Base-by-base conservation (phyloP, 768 basidiomycete species). In the Auricularia auricula-judae region DNA sequence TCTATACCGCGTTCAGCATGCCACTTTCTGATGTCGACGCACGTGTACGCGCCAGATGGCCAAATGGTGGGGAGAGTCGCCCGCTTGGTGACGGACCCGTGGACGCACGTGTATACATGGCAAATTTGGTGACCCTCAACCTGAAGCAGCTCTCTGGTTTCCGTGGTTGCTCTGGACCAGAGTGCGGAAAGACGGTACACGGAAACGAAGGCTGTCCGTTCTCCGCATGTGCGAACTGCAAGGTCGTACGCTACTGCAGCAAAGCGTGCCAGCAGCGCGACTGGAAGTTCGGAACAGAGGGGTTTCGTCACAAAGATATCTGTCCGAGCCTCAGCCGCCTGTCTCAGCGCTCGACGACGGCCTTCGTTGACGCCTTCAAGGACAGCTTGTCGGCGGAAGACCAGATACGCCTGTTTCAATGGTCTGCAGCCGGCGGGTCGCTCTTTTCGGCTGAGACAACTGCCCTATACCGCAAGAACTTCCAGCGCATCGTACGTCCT, bases 221-320 rank as follows among this genome's bases (percentile, higher is more conserved):
- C 47, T 21, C 14, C 18, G 47, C 21, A 5, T 83, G 79, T 60
- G 65, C 70, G 10, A 70, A 69, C 53, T 83, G 82, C 65, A 78
- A 76, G 70, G 69, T 62, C 16, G 71, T 67, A 36, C 72, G 68
- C 39, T 82, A 83, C 64, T 83, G 81, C 66, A 79, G 78, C 11
- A 67, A 65, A 62, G 75, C 68, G 2, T 83, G 82, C 64, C 82
- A 83, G 67, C 77, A 73, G 65, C 68, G 71, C 51, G 76, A 82
- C 61, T 83, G 82, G 82, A 80, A 77, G 64, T 21, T 5, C 14
- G 47, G 47, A 18, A 8, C 47, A 18, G 11, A 18, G 39, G 8
- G 18, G 5, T 51, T 12, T 18, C 47, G 18, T 16, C 47, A 51
- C 16, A 51, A 18, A 21, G 47, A 51, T 5, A 18, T 21, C 18